These are phyloP conservation scores for Dryas octopetala DNA, from an alignment of 306 rosid genomes.

Conservation along the genomic window DNA sequence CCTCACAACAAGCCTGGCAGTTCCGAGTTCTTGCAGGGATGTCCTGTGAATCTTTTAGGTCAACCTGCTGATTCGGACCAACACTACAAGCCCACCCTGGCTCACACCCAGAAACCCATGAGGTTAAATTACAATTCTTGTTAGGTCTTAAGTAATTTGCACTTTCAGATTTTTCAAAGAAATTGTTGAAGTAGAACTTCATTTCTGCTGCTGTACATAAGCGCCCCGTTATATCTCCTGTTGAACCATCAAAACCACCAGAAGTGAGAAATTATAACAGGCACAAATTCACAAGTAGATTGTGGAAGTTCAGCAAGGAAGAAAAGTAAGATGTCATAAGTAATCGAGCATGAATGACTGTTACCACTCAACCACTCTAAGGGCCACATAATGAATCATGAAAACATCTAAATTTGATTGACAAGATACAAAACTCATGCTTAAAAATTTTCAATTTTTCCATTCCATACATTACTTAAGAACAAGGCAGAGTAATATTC, in stretches of 20 bases:
- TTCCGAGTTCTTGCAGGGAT: slow-evolving; percentile 73
- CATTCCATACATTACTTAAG: neutral
- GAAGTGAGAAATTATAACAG: slow-evolving; percentile 6
- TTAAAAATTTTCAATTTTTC: neutral
- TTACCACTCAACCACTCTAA: neutral
- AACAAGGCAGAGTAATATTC: neutral
- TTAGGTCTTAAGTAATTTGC: slow-evolving; percentile 72
- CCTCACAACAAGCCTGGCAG: slow-evolving; percentile 88
- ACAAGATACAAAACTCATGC: slow-evolving; percentile 11
- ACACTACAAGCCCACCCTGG: slow-evolving; percentile 97
- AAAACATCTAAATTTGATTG: slow-evolving; percentile 17
- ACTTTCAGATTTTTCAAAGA: slow-evolving; percentile 45
- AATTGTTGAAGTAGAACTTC: slow-evolving; percentile 62
- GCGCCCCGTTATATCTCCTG: slow-evolving; percentile 72
- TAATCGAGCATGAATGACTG: slow-evolving; percentile 3
- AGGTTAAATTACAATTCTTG: slow-evolving; percentile 85
- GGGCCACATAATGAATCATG: neutral
- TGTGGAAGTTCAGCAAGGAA: neutral
- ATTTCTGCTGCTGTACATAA: slow-evolving; percentile 89
- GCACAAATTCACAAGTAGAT: neutral
- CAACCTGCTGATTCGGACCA: slow-evolving; percentile 47
- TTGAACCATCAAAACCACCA: slow-evolving; percentile 32
- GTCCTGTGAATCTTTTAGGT: slow-evolving; percentile 55
- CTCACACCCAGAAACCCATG: slow-evolving; percentile 96
- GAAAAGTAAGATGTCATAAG: no score